Evolutionary conservation across 1,139 yeast genomes (phyloP), one percentile per base, ranked within the genome.

Genomic region (Eremothecium sinecaudum): DNA sequence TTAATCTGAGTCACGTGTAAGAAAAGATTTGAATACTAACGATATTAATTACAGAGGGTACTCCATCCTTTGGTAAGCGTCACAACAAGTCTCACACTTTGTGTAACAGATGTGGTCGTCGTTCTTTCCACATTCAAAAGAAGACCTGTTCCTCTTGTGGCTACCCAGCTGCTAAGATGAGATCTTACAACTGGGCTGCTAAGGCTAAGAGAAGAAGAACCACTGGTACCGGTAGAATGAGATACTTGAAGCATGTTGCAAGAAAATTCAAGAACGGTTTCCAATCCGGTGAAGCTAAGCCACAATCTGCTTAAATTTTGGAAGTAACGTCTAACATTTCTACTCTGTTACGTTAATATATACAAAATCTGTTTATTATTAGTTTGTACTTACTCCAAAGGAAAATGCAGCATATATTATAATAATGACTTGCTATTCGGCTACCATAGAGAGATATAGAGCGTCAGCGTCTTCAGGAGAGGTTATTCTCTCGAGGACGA

Each of bases 141-240:
- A 81, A 84, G 79, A 86, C 95, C 62, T 90, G 99, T 75, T 67
- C 98, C 67, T 72, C 93, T 58, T 90, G 99, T 75, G 98, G 98
- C 63, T 90, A 90, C 82, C 99, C 99, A 73, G 86, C 97, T 64
- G 97, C 98, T 62, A 92, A 92, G 78, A 68, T 82, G 72, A 86
- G 98, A 81, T 75, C 83, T 62, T 81, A 74, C 93, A 90, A 90
- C 95, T 90, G 99, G 99, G 95, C 92, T 66, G 71, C 72, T 56
- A 90, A 90, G 82, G 95, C 97, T 64, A 84, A 87, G 81, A 84
- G 98, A 84, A 86, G 99, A 83, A 81, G 83, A 73, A 90, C 99
- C 60, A 87, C 97, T 58, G 99, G 99, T 75, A 79, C 97, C 67
- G 99, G 99, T 71, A 93, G 99, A 75, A 86, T 86, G 94, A 75